Base-by-base conservation (phyloP, 805 yeast genomes). In the Cyberlindnera misumaiensis region DNA sequence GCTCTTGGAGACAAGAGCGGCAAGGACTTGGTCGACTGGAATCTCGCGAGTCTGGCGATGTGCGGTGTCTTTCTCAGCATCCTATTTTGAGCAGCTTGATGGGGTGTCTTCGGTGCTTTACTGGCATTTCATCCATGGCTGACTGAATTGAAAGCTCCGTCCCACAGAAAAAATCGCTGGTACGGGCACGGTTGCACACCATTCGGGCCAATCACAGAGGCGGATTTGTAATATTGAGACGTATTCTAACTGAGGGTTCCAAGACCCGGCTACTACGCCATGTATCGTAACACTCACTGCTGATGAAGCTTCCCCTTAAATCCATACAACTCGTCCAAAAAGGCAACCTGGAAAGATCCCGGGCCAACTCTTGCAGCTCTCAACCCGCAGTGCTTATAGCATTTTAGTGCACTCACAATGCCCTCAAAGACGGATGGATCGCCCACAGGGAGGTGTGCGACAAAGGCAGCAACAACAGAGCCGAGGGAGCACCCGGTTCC, bases 401-500 rank as follows among this genome's bases (percentile, higher is more conserved):
- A 27, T 6, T 28, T 25, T 8, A 37, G 5, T 10, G 40, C 40
- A 11, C 20, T 13, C 14, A 37, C 39, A 9, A 25, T 17, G 11
- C 13, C 15, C 3, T 31, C 30, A 26, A 30, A 36, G 4, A 18
- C 22, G 11, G 6, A 9, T 9, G 15, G 18, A 11, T 30, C 27
- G 5, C 12, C 27, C 22, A 25, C n/a, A 5, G 35, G 30, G 20
- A 35, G 14, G 8, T 27, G 72, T 3, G 79, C 79, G 2, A 77
- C 55, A 17, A 34, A 70, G 2, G 83, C 65, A 0, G 83, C 79
- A 38, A 86, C 75, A 0, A 75, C 70, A 32, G 88, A 77, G 2
- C 95, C 95, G 28, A 87, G 60, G 0, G 90, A 74, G 45, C 96
- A 87, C 0, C 96, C 96, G 3, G 88, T 67, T 0, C 94, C 95